Base-by-base conservation (phyloP, 345 rosid genomes). In the Ricinus communis region DNA sequence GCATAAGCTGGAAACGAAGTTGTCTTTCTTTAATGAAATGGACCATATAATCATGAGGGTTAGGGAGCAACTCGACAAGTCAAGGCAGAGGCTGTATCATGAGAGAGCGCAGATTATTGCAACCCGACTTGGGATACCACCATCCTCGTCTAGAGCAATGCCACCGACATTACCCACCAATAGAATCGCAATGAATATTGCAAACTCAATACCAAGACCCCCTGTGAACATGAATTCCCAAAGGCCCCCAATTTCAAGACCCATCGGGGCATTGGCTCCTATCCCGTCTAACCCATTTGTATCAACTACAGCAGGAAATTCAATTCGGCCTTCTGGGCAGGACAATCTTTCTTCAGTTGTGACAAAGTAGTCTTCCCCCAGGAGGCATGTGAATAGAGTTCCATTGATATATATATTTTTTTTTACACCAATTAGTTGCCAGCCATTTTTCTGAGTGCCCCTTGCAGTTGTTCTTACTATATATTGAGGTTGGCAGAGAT, bases 91-190 rank as follows among this genome's bases (percentile, higher is more conserved):
- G 74, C 96, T 96, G 47, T 93, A 85, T 82, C 91, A 87, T 18
- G 98, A 96, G 76, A 83, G 99, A 64, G 90, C 91, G 50, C 97
- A 93, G 82, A 96, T 96, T 81, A 96, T 96, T 62, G 91, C 96
- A 75, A 78, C 97, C 45, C 88, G 98, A 64, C 95, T 93, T 24
- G 96, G 95, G 58, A 62, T 82, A 55, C 88, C 86, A n/a, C 79
- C 87, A 68, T 68, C 89, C 62, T 80, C 94, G 15, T 86, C 97
- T 19, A 82, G 87, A 80, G 75, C 79, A 69, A 76, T 82, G 75
- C 91, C 85, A 22, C 83, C 86, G 25, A 52, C 86, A 10, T 69
- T 85, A 69, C 87, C 97, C 47, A 55, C 93, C 74, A 88, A 84
- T 83, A 92, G 97, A 83, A 77, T 85, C 59, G 87, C 97, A 50